Conservation (phyloP, 257 asterid genomes). For the Solanum etuberosum region DNA sequence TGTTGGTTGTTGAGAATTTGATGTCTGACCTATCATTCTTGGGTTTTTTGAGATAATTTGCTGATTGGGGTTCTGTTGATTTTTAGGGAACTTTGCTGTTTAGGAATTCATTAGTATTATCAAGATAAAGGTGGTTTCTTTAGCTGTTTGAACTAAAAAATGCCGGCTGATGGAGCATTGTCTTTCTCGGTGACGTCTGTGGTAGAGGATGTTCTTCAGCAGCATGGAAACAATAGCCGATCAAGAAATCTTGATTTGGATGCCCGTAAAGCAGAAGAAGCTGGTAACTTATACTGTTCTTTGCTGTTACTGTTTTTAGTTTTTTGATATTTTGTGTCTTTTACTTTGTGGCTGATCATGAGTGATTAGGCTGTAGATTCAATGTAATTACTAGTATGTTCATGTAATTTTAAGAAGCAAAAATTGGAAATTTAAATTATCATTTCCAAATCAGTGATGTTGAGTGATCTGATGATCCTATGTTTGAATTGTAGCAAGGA, state of each 20-base stretch:
- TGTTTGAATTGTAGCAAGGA: slow-evolving; percentile 37
- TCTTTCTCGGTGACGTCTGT: slow-evolving; percentile 77
- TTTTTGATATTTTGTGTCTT: not conserved
- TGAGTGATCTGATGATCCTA: not conserved
- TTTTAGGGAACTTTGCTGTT: slow-evolving; percentile 8
- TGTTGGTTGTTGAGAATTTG: not conserved
- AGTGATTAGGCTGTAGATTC: not conserved
- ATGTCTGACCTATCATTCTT: not conserved
- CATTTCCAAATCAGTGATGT: not conserved
- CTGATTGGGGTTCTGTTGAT: not conserved
- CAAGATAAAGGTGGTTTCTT: not conserved
- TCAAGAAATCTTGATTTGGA: slow-evolving; percentile 77
- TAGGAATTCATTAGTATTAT: slow-evolving; percentile 1
- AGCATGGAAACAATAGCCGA: slow-evolving; percentile 44
- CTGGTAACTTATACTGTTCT: slow-evolving; percentile 35
- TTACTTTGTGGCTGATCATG: not conserved
- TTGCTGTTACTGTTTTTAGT: not conserved
- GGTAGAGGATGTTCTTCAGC: slow-evolving; percentile 94
- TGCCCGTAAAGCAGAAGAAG: slow-evolving; percentile 91
- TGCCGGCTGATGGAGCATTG: slow-evolving; percentile 50
- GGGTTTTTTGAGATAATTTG: not conserved
- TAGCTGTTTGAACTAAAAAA: slow-evolving; percentile 1
- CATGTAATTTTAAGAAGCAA: not conserved
- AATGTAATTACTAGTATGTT: not conserved
- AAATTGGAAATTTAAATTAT: not conserved